A percentile compares a stretch with the other conserved stretches of the same genome.
phyloP scores from a whole-genome alignment of 1,139 yeast species.

The Pichia cactophila region DNA sequence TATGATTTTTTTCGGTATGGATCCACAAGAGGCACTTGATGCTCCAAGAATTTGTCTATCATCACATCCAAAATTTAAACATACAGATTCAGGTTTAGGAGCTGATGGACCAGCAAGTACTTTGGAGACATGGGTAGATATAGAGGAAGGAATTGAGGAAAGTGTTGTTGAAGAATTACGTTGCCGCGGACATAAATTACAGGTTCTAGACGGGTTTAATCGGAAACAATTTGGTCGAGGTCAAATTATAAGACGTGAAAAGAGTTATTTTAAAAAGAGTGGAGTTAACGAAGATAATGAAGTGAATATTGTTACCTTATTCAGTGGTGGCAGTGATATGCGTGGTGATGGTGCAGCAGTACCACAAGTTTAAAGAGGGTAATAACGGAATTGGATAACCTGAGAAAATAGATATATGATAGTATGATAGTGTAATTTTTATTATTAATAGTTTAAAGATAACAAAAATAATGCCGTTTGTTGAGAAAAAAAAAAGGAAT shows the following conservation, averaged over 20 bases:
- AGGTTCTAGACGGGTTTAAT: slow-evolving; percentile 37
- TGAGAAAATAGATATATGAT: too few relatives aligned
- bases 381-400: background rate
- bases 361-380: slow-evolving; percentile 28
- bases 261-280: slow-evolving; percentile 30
- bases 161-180: slow-evolving; percentile 39
- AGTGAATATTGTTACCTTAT: slow-evolving; percentile 32
- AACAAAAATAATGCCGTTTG: too few relatives aligned
- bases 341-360: slow-evolving; percentile 80
- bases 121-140: slow-evolving; percentile 47
- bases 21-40: slow-evolving; percentile 71
- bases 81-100: slow-evolving; percentile 50
- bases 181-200: slow-evolving; percentile 52
- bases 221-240: slow-evolving; percentile 60
- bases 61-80: slow-evolving; percentile 38
- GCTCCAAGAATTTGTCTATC: slow-evolving; percentile 64
- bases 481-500: too few relatives aligned
- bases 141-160: slow-evolving; percentile 57
- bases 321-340: slow-evolving; percentile 68
- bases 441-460: too few relatives aligned
- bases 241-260: slow-evolving; percentile 43
- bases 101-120: slow-evolving; percentile 63
- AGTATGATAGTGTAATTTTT: too few relatives aligned
- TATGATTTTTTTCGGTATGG: slow-evolving; percentile 52
- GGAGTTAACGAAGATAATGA: slow-evolving; percentile 15